A percentile compares a stretch with the other conserved stretches of the same genome.
Conservation (phyloP, 1,284 basidiomycete species). For the Dichomitus squalens region DNA sequence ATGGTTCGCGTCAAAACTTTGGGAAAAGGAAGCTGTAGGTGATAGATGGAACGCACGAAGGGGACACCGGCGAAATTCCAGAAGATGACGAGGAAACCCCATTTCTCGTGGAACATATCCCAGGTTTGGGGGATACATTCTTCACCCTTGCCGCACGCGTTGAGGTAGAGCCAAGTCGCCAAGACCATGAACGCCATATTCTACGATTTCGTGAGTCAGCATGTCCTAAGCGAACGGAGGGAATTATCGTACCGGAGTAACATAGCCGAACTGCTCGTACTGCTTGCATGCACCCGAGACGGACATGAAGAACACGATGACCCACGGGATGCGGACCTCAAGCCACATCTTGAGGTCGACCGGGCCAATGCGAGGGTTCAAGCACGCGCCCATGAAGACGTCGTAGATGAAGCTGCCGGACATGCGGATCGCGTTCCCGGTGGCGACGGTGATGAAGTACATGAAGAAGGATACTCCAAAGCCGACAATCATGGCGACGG, state of each 20-base stretch:
- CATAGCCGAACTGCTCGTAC: constrained; percentile 90
- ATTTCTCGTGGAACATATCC: constrained; percentile 98
- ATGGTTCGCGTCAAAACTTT: background rate
- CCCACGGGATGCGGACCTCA: constrained; percentile 98
- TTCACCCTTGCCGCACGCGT: constrained; percentile 93
- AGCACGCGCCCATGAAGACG: constrained; percentile 93
- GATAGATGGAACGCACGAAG: constrained; percentile 55
- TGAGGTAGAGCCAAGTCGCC: constrained; percentile 95
- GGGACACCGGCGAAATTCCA: constrained; percentile 97
- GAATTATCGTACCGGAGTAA: constrained; percentile 71
- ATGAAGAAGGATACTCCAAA: constrained; percentile 81
- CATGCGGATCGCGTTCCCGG: constrained; percentile 88
- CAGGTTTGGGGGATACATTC: constrained; percentile 99
- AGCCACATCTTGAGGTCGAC: constrained; percentile 99
- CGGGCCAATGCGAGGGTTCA: constrained; percentile 94
- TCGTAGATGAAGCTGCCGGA: constrained; percentile 94
- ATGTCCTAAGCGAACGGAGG: background rate
- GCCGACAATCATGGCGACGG: constrained; percentile 92
- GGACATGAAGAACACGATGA: constrained; percentile 91
- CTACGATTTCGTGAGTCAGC: constrained; percentile 40
- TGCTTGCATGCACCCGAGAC: constrained; percentile 96
- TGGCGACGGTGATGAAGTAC: constrained; percentile 78
- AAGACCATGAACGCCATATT: constrained; percentile 98
- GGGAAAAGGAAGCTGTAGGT: background rate
- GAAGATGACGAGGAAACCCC: constrained; percentile 95